These are phyloP conservation scores for Mucor velutinosus DNA, from an alignment of 371 early-diverging fungal species.

Conservation along the genomic window DNA sequence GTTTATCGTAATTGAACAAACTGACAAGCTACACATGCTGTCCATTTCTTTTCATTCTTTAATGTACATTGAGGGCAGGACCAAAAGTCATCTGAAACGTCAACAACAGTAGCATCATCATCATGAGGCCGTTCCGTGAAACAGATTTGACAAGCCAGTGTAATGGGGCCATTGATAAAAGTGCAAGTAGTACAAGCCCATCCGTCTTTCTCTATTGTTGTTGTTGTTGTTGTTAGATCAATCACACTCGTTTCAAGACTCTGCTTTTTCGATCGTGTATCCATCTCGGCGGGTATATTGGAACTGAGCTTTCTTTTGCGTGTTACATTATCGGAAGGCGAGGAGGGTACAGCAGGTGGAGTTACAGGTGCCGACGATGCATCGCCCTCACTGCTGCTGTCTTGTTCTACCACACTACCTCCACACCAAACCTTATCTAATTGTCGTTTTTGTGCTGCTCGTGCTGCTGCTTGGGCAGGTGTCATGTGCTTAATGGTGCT, in stretches of 20 bases:
- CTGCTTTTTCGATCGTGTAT: not conserved
- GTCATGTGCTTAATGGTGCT: conserved; percentile 10
- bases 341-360: not conserved
- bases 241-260: not conserved
- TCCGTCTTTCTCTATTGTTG: not conserved
- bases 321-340: not conserved
- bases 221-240: not conserved
- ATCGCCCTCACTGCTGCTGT: not conserved
- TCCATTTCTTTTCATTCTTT: conserved; percentile 14
- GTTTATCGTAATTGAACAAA: conserved; percentile 14
- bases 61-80: conserved; percentile 37
- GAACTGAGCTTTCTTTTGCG: not conserved
- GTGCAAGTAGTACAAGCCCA: conserved; percentile 42
- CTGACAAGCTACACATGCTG: conserved; percentile 17
- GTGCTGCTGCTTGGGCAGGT: conserved; percentile 49
- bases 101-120: not conserved
- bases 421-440: conserved; percentile 63
- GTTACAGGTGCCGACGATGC: not conserved
- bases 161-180: conserved; percentile 29
- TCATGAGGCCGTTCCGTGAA: conserved; percentile 15
- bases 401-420: conserved; percentile 21
- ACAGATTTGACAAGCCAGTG: conserved; percentile 36
- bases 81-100: conserved; percentile 15
- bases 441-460: conserved; percentile 58
- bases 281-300: not conserved